Base-by-base conservation (phyloP, 768 basidiomycete genomes). In the Antrodiella citrinella region DNA sequence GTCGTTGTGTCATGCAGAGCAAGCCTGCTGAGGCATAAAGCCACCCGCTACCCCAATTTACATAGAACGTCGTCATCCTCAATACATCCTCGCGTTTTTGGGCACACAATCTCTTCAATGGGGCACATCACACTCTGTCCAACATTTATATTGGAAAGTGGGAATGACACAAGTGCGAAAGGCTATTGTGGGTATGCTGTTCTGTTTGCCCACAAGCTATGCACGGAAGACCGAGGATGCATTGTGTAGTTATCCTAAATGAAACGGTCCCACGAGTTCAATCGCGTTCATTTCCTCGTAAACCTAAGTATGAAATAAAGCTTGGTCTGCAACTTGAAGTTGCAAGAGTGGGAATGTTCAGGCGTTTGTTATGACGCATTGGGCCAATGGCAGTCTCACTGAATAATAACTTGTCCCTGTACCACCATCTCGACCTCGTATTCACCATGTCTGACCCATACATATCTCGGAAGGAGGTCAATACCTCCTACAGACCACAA, bases 401-500 rank as follows among this genome's bases (percentile, higher is more conserved):
- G 19, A 15, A 42, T 26, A 44, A 13, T 44, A 5, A 20, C 9
- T 24, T 49, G 19, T 15, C 45, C n/a, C 41, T 21, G 20, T 50
- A 18, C 23, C 47, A 58, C 22, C 19, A 45, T 15, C 45, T 22
- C n/a, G 12, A 44, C 45, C 45, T 22, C 45, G 18, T 10, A 20
- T 7, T 15, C 45, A 24, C 51, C 54, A 72, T 71, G 69, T 55
- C 67, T 20, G 62, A 64, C 44, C 65, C 56, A 15, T 72, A 72
- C 54, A 45, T 71, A 12, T 60, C 64, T 9, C 58, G 50, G 46
- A 69, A 67, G 54, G 52, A 56, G n/a, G 69, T 57, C 18, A 55
- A 57, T 30, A 50, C 61, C 25, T 72, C 72, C 2, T 73, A 71
- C 53, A 58, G 69, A 0, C 71, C 72, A n/a, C 61, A 62, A 15